Conservation (phyloP, 2,329 filamentous ascomycete species). For the Aspergillus cejpii region DNA sequence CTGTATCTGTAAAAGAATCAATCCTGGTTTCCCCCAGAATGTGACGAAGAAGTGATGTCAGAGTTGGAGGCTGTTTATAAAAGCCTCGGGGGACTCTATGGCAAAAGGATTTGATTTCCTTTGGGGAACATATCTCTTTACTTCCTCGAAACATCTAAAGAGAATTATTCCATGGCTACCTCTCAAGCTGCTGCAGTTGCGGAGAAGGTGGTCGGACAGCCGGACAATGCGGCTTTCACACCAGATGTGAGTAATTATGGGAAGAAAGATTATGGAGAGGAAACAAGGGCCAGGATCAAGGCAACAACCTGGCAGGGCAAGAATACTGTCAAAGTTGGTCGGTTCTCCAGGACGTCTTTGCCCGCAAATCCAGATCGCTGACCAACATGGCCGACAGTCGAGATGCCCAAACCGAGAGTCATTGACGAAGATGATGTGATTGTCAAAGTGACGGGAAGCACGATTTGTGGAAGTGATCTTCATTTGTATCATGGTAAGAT, state of each 20-base stretch:
- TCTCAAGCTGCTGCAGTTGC: conserved; percentile 60
- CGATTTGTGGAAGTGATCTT: conserved; percentile 56
- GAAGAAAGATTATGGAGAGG: conserved; percentile 48
- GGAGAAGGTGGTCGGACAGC: conserved; percentile 64
- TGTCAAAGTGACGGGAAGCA: conserved; percentile 64
- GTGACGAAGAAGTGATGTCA: too few relatives aligned
- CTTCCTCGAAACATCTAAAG: too few relatives aligned
- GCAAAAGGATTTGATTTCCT: too few relatives aligned
- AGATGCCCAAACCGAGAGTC: conserved; percentile 63
- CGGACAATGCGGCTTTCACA: conserved; percentile 55
- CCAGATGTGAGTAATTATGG: conserved; percentile 66
- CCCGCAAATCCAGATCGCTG: background rate
- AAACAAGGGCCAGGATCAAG: conserved; percentile 61
- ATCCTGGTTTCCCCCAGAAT: too few relatives aligned
- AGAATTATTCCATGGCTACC: conserved; percentile 44
- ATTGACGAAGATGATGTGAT: conserved; percentile 72
- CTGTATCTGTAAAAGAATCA: too few relatives aligned
- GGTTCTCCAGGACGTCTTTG: background rate
- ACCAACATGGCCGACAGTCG: conserved; percentile 37
- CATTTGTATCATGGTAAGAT: conserved; percentile 43
- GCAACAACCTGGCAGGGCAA: conserved; percentile 78
- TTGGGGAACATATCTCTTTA: too few relatives aligned
- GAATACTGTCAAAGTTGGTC: conserved; percentile 64
- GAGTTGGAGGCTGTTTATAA: too few relatives aligned
- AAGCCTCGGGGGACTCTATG: too few relatives aligned